These are phyloP conservation scores for Cronartium quercuum DNA, from an alignment of 1,284 basidiomycete species.

Conservation along the genomic window DNA sequence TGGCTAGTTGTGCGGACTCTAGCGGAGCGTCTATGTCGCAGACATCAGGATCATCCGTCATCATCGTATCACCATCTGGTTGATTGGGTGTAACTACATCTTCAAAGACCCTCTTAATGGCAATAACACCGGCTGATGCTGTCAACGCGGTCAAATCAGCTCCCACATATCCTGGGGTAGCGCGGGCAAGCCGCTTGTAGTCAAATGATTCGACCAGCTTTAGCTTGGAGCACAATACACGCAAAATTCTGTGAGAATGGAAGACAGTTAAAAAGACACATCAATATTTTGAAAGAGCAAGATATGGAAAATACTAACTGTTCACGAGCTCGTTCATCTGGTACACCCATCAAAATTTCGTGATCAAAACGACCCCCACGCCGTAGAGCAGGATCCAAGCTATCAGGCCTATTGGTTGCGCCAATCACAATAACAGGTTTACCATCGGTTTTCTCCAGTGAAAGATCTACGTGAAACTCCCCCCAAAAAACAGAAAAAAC, in stretches of 20 bases:
- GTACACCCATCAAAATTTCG: constrained; percentile 95
- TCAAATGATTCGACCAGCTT: constrained; percentile 74
- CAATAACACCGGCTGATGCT: constrained; percentile 87
- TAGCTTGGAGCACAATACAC: constrained; percentile 68
- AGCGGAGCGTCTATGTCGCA: background rate
- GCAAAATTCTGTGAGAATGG: constrained; percentile 61
- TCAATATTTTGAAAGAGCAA: constrained; percentile 16
- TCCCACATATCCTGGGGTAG: constrained; percentile 93
- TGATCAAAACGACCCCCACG: constrained; percentile 93
- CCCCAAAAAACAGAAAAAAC: background rate
- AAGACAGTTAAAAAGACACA: background rate
- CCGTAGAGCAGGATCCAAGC: constrained; percentile 83
- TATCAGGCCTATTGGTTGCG: constrained; percentile 91
- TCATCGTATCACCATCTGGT: constrained; percentile 18
- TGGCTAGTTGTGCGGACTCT: constrained; percentile 8
- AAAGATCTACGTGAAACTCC: constrained; percentile 60
- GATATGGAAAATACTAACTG: constrained; percentile 58
- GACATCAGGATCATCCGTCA: constrained; percentile 23
- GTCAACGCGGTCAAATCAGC: constrained; percentile 87
- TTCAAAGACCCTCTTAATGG: constrained; percentile 92
- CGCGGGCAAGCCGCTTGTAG: constrained; percentile 73
- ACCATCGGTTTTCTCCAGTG: constrained; percentile 82
- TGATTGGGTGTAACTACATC: constrained; percentile 13
- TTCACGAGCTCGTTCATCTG: constrained; percentile 78
- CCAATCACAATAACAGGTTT: constrained; percentile 91